These are phyloP conservation scores for Solanum pennellii DNA, from an alignment of 257 asterid species.

Conservation along the genomic window DNA sequence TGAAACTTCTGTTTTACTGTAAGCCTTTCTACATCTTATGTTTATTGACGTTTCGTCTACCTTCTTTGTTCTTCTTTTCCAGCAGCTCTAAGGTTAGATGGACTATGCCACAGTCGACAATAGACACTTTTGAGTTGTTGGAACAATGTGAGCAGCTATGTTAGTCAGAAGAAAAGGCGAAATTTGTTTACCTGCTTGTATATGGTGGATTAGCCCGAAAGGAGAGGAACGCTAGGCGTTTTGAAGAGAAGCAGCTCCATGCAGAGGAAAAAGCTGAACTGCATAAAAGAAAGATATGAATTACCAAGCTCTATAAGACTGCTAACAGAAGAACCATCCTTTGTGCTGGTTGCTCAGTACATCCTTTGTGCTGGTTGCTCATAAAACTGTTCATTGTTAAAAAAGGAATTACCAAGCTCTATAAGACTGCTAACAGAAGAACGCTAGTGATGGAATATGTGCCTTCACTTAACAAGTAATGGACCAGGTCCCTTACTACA, in stretches of 20 bases:
- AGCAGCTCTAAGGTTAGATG: not conserved
- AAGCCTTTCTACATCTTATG: not conserved
- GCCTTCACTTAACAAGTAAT: no score
- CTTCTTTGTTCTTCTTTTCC: not conserved
- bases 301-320: no score
- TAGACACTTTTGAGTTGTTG: not conserved
- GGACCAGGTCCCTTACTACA: no score
- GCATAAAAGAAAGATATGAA: not conserved
- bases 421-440: no score
- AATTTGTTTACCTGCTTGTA: not conserved
- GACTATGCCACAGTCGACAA: not conserved
- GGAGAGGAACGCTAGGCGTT: not conserved
- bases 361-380: not conserved
- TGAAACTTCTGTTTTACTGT: not conserved
- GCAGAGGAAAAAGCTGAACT: not conserved
- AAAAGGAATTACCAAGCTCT: not conserved
- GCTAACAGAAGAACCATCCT: no score
- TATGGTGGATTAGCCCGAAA: not conserved
- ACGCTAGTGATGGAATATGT: no score
- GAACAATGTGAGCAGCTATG: not conserved
- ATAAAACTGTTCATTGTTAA: not conserved
- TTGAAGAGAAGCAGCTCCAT: not conserved
- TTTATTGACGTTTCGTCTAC: not conserved
- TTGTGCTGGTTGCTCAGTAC: no score
- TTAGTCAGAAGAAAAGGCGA: not conserved